Evolutionary conservation across 2,329 filamentous ascomycete species (phyloP).

Genomic region (Colletotrichum cuscutae): DNA sequence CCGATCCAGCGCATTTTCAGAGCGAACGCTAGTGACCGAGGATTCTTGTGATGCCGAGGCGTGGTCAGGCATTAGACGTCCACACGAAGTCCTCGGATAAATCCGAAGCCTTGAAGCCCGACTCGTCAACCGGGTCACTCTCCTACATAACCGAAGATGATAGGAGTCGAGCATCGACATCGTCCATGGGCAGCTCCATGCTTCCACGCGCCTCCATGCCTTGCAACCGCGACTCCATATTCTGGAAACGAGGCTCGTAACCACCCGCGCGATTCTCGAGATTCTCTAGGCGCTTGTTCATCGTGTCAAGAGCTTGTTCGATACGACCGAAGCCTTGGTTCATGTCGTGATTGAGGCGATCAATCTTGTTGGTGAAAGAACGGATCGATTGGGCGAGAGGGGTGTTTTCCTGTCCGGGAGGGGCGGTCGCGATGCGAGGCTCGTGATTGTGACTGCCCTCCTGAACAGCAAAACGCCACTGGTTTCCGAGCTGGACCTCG

Average conservation of each 20-base stretch:
- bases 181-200: conserved; percentile 51
- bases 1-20: neutral
- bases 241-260: conserved; percentile 57
- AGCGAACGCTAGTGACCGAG: neutral
- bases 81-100: neutral
- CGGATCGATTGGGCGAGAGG: conserved; percentile 68
- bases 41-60: neutral
- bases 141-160: conserved; percentile 56
- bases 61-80: neutral
- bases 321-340: conserved; percentile 62
- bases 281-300: conserved; percentile 66
- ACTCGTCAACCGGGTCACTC: conserved; percentile 28
- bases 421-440: conserved; percentile 63
- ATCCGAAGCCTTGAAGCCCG: neutral
- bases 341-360: conserved; percentile 68
- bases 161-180: conserved; percentile 55
- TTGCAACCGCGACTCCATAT: conserved; percentile 54
- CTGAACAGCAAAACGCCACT: conserved; percentile 73
- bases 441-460: conserved; percentile 71
- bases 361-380: conserved; percentile 68
- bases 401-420: conserved; percentile 66
- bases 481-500: conserved; percentile 70
- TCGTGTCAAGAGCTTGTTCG: conserved; percentile 59
- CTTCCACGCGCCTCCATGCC: conserved; percentile 47
- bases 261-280: conserved; percentile 58